Conservation (phyloP, 345 rosid species). For the Excoecaria agallocha region DNA sequence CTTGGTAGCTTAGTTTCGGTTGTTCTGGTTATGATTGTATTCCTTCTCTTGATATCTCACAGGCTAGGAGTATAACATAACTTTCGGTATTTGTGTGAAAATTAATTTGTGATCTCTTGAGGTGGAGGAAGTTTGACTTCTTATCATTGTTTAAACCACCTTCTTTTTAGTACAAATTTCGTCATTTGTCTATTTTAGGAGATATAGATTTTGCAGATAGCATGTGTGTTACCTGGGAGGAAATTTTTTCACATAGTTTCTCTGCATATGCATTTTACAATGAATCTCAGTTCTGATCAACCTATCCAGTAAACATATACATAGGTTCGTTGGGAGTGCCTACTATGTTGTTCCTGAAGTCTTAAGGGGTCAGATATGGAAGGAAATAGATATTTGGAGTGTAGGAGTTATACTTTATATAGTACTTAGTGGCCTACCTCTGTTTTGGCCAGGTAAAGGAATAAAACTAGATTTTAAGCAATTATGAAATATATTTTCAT, state of each 20-base stretch:
- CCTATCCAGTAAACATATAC: conserved; percentile 22
- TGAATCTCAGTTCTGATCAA: background rate
- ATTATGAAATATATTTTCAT: conserved; percentile 1
- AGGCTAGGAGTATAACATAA: background rate
- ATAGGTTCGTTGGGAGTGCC: conserved; percentile 31
- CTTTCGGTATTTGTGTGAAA: background rate
- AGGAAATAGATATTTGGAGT: conserved; percentile 34
- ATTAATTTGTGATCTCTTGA: background rate
- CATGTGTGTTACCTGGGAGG: background rate
- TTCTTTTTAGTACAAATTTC: background rate
- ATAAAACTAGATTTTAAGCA: background rate
- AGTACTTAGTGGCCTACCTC: conserved; percentile 32
- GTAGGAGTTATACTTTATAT: conserved; percentile 31
- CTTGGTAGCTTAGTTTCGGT: background rate
- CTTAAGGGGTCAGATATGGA: conserved; percentile 27
- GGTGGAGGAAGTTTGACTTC: background rate
- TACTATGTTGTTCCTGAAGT: conserved; percentile 33
- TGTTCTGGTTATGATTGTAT: background rate
- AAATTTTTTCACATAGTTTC: background rate
- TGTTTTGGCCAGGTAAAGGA: conserved; percentile 33
- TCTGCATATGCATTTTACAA: background rate
- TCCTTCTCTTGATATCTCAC: background rate
- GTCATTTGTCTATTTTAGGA: background rate
- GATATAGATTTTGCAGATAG: background rate
- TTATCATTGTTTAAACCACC: background rate